phyloP scores from a whole-genome alignment of 2,329 filamentous ascomycete genomes.

The Nemania sp. region DNA sequence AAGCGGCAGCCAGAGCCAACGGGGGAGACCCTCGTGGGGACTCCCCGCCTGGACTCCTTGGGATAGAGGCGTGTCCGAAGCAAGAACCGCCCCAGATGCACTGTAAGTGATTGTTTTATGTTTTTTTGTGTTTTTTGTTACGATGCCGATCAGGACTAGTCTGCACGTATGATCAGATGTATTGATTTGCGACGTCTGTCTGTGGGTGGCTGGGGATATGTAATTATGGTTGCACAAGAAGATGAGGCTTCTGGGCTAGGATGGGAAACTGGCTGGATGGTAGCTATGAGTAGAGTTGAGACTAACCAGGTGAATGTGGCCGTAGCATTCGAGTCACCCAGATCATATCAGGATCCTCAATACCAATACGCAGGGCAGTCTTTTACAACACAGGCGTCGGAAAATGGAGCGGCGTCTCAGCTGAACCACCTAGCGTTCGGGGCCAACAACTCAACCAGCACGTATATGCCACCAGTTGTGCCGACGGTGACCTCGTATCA shows the following conservation, averaged over 20 bases:
- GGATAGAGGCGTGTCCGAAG: constrained; percentile 88
- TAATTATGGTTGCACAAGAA: background rate
- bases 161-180: background rate
- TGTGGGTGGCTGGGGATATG: background rate
- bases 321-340: constrained; percentile 69
- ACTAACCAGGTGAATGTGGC: constrained; percentile 29
- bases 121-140: background rate
- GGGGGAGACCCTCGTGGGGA: constrained; percentile 67
- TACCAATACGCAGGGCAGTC: constrained; percentile 64
- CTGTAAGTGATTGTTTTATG: constrained; percentile 69
- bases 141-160: background rate
- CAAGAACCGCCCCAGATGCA: constrained; percentile 80
- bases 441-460: constrained; percentile 72
- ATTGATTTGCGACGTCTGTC: background rate
- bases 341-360: constrained; percentile 70
- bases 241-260: background rate
- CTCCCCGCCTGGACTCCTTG: constrained; percentile 70
- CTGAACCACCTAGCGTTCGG: constrained; percentile 68
- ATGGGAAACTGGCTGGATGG: background rate
- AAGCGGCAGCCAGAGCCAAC: constrained; percentile 62
- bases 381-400: constrained; percentile 61
- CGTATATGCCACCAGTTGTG: constrained; percentile 73
- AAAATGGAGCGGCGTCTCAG: constrained; percentile 63
- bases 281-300: constrained; percentile 34
- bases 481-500: constrained; percentile 76